These are phyloP conservation scores for Nothopassalora personata DNA, from an alignment of 2,329 filamentous ascomycete genomes.

Conservation along the genomic window DNA sequence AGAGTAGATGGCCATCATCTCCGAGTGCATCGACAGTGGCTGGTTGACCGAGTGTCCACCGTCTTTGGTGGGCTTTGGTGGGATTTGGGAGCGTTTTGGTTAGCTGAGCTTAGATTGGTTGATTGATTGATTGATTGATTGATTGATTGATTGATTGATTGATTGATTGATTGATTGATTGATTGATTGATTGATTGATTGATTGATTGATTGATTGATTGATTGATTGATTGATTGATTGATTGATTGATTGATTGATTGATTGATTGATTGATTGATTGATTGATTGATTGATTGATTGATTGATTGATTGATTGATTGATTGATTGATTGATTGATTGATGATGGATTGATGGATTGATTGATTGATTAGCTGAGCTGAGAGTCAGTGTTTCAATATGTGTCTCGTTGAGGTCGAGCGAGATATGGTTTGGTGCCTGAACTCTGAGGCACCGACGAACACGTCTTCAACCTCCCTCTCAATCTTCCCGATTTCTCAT, in stretches of 20 bases:
- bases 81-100: not conserved
- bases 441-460: not conserved
- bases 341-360: too few species aligned
- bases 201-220: too few species aligned
- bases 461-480: not conserved
- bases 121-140: too few species aligned
- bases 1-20: slow-evolving; percentile 53
- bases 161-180: too few species aligned
- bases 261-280: too few species aligned
- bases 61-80: slow-evolving; percentile 13
- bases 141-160: too few species aligned
- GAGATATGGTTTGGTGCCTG: not conserved
- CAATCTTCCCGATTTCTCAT: not conserved
- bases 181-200: too few species aligned
- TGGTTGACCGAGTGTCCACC: slow-evolving; percentile 39
- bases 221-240: too few species aligned
- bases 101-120: not conserved
- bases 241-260: too few species aligned
- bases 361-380: not conserved
- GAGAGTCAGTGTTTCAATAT: not conserved
- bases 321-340: too few species aligned
- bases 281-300: too few species aligned
- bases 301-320: too few species aligned
- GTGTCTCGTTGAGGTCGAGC: not conserved
- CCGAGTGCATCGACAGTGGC: slow-evolving; percentile 49